A percentile compares a stretch with the other conserved stretches of the same genome.
phyloP scores from a whole-genome alignment of 2,329 filamentous ascomycete species.

The Alternaria postmessia region DNA sequence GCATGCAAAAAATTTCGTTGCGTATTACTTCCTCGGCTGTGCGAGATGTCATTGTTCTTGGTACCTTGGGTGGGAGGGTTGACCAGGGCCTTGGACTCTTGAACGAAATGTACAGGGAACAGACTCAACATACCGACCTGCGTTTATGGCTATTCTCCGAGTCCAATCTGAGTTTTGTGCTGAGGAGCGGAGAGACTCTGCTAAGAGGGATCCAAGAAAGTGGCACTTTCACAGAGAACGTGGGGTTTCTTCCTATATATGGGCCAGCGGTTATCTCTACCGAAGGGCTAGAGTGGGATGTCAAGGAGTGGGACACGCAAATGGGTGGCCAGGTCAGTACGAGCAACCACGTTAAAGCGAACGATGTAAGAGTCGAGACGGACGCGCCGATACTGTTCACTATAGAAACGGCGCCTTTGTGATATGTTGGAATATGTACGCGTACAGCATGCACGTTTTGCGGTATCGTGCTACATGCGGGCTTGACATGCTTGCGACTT shows the following conservation, averaged over 20 bases:
- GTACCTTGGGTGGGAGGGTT: slow-evolving; percentile 86
- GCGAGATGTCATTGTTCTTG: slow-evolving; percentile 78
- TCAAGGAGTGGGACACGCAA: slow-evolving; percentile 75
- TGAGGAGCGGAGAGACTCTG: slow-evolving; percentile 72
- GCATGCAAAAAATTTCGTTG: slow-evolving; percentile 65
- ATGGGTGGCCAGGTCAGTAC: slow-evolving; percentile 60
- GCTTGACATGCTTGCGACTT: not conserved
- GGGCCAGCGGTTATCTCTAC: slow-evolving; percentile 82
- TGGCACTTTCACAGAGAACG: slow-evolving; percentile 73
- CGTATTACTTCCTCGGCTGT: slow-evolving; percentile 47
- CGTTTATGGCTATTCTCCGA: slow-evolving; percentile 80
- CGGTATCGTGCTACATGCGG: not conserved
- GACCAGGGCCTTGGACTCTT: slow-evolving; percentile 92
- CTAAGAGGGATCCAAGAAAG: slow-evolving; percentile 67
- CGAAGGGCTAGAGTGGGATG: slow-evolving; percentile 88
- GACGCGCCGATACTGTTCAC: slow-evolving; percentile 58
- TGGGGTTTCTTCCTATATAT: slow-evolving; percentile 86
- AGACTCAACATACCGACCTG: slow-evolving; percentile 52
- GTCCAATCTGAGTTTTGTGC: slow-evolving; percentile 80
- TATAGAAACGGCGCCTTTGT: slow-evolving; percentile 47
- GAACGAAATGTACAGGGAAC: slow-evolving; percentile 76
- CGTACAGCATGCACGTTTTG: not conserved
- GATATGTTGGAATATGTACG: not conserved
- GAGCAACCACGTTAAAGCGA: slow-evolving; percentile 57
- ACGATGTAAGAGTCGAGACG: slow-evolving; percentile 51